Percentiles rank a stretch among this genome's conserved stretches.
Conservation (phyloP, 352 stramenopile species). For the Pythium biforme region DNA sequence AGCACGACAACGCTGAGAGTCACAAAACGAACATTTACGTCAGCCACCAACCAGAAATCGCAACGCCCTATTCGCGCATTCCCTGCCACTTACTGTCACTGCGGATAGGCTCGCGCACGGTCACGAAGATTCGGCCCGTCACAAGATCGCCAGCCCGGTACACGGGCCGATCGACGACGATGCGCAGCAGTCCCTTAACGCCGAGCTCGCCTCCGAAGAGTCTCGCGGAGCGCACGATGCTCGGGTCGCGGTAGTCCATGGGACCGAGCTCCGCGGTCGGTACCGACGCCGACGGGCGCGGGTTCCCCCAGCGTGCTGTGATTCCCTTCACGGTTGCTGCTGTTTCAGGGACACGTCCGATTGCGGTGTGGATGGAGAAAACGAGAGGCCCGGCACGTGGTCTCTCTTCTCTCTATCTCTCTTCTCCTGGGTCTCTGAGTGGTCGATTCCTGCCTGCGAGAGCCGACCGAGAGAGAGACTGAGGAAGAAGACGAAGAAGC, state of each 20-base stretch:
- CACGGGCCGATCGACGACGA: slow-evolving; percentile 57
- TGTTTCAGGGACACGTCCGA: neutral
- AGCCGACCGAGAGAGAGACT: slow-evolving; percentile 9
- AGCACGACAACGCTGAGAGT: slow-evolving; percentile 47
- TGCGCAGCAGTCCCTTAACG: slow-evolving; percentile 60
- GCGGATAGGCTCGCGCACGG: slow-evolving; percentile 52
- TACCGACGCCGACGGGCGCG: slow-evolving; percentile 25
- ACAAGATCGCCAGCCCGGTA: slow-evolving; percentile 58
- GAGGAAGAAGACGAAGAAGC: slow-evolving; percentile 7
- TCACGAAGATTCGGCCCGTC: slow-evolving; percentile 51
- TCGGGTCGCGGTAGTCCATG: slow-evolving; percentile 33
- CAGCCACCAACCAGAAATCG: neutral
- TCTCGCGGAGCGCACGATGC: slow-evolving; percentile 26
- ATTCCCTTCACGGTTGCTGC: slow-evolving; percentile 23
- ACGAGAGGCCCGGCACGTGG: neutral
- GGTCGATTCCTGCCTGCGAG: slow-evolving; percentile 18
- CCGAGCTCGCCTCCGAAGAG: slow-evolving; percentile 59
- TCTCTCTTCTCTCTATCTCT: neutral
- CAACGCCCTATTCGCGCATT: too few relatives aligned
- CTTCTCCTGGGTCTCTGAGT: neutral
- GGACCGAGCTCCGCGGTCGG: slow-evolving; percentile 24
- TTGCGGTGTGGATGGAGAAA: neutral
- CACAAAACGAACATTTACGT: neutral
- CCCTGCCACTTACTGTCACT: slow-evolving; percentile 54
- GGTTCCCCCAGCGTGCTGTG: slow-evolving; percentile 9